Conservation (phyloP, 192 early-diverging fungal species). For the Gryganskiella cystojenkinii region DNA sequence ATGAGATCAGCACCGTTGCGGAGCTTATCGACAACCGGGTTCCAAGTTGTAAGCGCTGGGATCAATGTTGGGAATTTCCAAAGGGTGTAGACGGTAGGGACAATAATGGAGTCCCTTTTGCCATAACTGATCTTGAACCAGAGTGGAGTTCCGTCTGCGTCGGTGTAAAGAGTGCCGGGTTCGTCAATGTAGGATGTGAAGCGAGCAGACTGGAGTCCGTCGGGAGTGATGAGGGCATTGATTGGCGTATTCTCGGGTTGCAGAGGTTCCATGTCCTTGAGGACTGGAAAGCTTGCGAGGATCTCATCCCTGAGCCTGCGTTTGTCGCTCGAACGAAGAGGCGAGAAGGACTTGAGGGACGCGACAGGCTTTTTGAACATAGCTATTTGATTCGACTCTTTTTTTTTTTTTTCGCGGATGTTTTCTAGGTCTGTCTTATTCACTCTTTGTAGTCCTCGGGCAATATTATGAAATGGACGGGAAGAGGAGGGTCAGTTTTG, state of each 20-base stretch:
- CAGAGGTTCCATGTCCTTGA: slow-evolving; percentile 50
- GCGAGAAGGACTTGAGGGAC: slow-evolving; percentile 73
- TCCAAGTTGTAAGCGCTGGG: slow-evolving; percentile 74
- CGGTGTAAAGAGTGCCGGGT: slow-evolving; percentile 72
- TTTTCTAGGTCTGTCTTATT: no score
- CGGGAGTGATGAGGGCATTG: slow-evolving; percentile 57
- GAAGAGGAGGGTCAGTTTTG: neutral
- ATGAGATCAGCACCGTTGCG: slow-evolving; percentile 87
- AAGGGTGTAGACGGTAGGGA: slow-evolving; percentile 82
- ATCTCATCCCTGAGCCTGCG: slow-evolving; percentile 74
- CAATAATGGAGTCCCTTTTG: slow-evolving; percentile 51
- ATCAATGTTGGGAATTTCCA: slow-evolving; percentile 78
- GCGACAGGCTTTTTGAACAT: slow-evolving; percentile 85
- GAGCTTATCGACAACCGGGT: slow-evolving; percentile 75
- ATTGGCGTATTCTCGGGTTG: slow-evolving; percentile 38
- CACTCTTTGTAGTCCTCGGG: no score
- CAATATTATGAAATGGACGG: neutral
- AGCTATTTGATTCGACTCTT: no score
- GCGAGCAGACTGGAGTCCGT: slow-evolving; percentile 70
- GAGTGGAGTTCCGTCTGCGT: slow-evolving; percentile 65
- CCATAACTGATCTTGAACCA: slow-evolving; percentile 71
- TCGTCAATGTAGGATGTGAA: slow-evolving; percentile 73
- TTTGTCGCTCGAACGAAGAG: slow-evolving; percentile 74
- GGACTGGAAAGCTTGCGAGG: slow-evolving; percentile 59
- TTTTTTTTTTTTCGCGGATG: no score